These are phyloP conservation scores for Xylaria sp. DNA, from an alignment of 2,329 filamentous ascomycete species.

Conservation along the genomic window DNA sequence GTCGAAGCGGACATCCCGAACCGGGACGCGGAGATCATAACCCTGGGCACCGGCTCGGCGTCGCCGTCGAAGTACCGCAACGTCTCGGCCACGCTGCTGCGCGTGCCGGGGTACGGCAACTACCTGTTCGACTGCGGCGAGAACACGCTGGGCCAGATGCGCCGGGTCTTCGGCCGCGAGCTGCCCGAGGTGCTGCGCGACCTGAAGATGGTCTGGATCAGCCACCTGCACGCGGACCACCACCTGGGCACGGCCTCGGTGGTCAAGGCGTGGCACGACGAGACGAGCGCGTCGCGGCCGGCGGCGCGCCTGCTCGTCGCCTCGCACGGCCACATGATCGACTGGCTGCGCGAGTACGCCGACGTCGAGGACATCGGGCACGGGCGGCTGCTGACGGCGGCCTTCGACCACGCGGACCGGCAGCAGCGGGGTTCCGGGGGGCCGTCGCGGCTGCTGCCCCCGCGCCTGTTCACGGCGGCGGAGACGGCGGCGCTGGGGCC, in stretches of 20 bases:
- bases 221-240: conserved; percentile 94
- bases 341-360: conserved; percentile 79
- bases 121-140: conserved; percentile 93
- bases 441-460: conserved; percentile 19
- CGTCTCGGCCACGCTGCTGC: conserved; percentile 84
- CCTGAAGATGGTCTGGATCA: conserved; percentile 86
- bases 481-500: conserved; percentile 62
- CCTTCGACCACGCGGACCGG: conserved; percentile 6
- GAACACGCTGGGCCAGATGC: conserved; percentile 85
- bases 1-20: conserved; percentile 69
- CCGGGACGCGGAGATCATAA: conserved; percentile 78
- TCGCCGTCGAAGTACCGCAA: conserved; percentile 92
- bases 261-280: conserved; percentile 79
- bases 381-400: conserved; percentile 44
- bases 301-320: conserved; percentile 62
- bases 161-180: conserved; percentile 68
- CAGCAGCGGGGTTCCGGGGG: fast-evolving
- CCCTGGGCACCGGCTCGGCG: conserved; percentile 89
- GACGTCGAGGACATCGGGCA: conserved; percentile 77
- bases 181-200: conserved; percentile 76
- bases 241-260: conserved; percentile 83
- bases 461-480: conserved; percentile 39
- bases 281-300: conserved; percentile 42
- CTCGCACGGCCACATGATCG: conserved; percentile 70
- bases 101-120: conserved; percentile 82